Base-by-base conservation (phyloP, 106 monocot genomes). In the Allium sativum region DNA sequence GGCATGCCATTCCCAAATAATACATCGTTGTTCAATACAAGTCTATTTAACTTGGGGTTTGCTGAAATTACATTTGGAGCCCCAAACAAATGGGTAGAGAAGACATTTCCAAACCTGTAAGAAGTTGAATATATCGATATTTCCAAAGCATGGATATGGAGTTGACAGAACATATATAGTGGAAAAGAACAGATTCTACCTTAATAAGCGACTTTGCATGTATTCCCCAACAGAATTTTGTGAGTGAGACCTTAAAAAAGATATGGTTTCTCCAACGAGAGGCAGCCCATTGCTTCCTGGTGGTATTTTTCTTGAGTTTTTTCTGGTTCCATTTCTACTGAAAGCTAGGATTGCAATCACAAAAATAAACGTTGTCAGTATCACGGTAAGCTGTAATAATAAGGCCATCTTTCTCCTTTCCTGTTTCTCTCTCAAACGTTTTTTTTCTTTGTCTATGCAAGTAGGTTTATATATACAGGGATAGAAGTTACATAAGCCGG, bases 41-140 rank as follows among this genome's bases (percentile, higher is more conserved):
- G 77, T 42, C 53, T 52, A 61, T 67, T 82, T 15, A 82, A 16
- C n/a, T 65, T 77, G 1, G 76, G 21, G 52, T 82, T 77, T 19
- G 77, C 73, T 12, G 81, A 82, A 45, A 82, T 62, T 40, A 82
- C 59, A 12, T 46, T 43, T 53, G 48, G 69, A 18, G 40, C 53
- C 12, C 81, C 77, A 14, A 82, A 65, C 22, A 77, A 16, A 42
- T 70, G 54, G 50, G 77, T 73, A 44, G 64, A 17, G 61, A 69
- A 82, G 48, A 67, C 70, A 53, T 73, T 82, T 13, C 81, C 81
- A 46, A 61, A 82, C 64, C 76, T 81, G 58, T 22, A 55, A 7
- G 15, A 10, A 7, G 3, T n/a, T 6, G 18, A 54, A 54, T 6
- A 54, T n/a, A 42, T 13, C 12, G 15, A 60, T 40, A 15, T 7